Evolutionary conservation across 352 stramenopile genomes (phyloP).

Genomic region (Phytophthora macrochlamydospora): DNA sequence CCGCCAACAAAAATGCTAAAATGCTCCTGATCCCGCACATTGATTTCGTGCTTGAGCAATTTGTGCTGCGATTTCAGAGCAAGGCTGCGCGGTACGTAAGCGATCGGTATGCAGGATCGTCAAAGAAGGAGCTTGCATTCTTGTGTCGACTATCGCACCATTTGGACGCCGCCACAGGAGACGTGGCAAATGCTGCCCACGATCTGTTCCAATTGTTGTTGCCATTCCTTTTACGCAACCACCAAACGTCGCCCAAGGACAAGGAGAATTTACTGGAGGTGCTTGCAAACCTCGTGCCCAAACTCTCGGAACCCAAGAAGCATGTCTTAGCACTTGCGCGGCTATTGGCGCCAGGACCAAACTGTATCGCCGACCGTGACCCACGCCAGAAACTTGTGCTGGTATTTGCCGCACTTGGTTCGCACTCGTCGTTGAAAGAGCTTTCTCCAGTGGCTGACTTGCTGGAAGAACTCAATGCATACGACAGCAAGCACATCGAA

Average conservation of each 20-base stretch:
- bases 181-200: conserved; percentile 48
- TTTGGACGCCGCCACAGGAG: conserved; percentile 45
- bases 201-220: conserved; percentile 87
- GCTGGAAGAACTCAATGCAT: conserved; percentile 74
- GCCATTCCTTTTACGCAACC: conserved; percentile 84
- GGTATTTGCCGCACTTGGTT: conserved; percentile 72
- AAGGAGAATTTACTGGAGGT: conserved; percentile 86
- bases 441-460: conserved; percentile 52
- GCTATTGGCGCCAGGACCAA: conserved; percentile 73
- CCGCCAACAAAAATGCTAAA: conserved; percentile 7
- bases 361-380: conserved; percentile 68
- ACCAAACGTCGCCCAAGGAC: conserved; percentile 72
- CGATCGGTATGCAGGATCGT: conserved; percentile 81
- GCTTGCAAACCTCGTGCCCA: conserved; percentile 73
- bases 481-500: conserved; percentile 80
- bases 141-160: conserved; percentile 79
- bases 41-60: conserved; percentile 78
- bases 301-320: conserved; percentile 73
- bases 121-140: conserved; percentile 81
- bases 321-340: conserved; percentile 81
- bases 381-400: conserved; percentile 67
- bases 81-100: conserved; percentile 78
- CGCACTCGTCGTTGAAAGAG: conserved; percentile 36
- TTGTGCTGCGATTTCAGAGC: conserved; percentile 81
- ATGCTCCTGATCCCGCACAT: conserved; percentile 72